Conservation (phyloP, 2,329 filamentous ascomycete genomes). For the Xylaria sp. region DNA sequence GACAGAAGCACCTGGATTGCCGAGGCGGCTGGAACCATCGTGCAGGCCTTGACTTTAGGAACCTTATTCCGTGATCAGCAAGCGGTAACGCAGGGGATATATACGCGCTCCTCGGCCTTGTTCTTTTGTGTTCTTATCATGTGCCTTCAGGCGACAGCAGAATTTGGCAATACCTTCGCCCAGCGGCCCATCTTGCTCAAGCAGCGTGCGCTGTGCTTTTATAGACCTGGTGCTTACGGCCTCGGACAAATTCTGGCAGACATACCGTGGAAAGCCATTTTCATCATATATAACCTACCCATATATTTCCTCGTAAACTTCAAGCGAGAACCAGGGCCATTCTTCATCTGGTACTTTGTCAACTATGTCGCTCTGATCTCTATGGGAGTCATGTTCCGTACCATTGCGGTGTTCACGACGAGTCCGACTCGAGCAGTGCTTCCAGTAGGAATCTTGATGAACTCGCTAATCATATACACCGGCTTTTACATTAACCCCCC, state of each 20-base stretch:
- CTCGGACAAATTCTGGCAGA: conserved; percentile 47
- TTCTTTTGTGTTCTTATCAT: conserved; percentile 59
- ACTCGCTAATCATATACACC: conserved; percentile 60
- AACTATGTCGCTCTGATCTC: conserved; percentile 64
- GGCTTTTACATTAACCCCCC: conserved; percentile 55
- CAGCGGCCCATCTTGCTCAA: conserved; percentile 33
- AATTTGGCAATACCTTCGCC: conserved; percentile 54
- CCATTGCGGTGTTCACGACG: conserved; percentile 68
- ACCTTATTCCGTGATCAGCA: conserved; percentile 40
- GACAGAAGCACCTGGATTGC: conserved; percentile 36
- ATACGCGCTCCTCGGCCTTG: conserved; percentile 38
- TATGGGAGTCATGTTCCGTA: conserved; percentile 67
- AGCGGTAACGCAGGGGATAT: conserved; percentile 28
- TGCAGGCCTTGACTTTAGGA: conserved; percentile 36
- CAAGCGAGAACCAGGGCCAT: conserved; percentile 64
- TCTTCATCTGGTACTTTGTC: conserved; percentile 67
- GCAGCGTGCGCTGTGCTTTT: conserved; percentile 53
- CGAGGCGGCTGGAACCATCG: conserved; percentile 35
- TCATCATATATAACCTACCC: conserved; percentile 53
- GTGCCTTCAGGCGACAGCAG: conserved; percentile 60
- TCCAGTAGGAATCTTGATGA: conserved; percentile 54
- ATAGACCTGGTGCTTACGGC: conserved; percentile 39
- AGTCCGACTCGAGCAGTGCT: conserved; percentile 57
- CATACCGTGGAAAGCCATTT: conserved; percentile 54
- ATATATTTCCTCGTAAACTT: conserved; percentile 55